Conservation (phyloP, 768 basidiomycete genomes). For the Hydnomerulius pinastri region DNA sequence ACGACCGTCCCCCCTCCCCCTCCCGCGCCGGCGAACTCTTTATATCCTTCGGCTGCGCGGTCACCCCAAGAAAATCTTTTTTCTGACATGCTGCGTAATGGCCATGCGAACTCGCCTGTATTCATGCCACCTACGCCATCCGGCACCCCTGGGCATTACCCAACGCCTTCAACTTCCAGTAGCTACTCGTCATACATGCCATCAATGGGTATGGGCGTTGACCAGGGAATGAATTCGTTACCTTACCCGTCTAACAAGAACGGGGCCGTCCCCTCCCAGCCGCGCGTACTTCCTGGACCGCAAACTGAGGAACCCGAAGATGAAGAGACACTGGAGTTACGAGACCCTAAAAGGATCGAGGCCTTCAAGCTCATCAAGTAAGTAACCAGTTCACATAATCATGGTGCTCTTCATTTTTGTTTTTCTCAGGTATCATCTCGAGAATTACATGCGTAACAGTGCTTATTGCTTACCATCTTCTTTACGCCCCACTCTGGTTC, state of each 20-base stretch:
- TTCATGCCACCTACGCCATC: slow-evolving; percentile 53
- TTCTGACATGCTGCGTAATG: slow-evolving; percentile 57
- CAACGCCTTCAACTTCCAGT: slow-evolving; percentile 36
- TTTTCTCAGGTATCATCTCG: slow-evolving; percentile 75
- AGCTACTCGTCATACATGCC: slow-evolving; percentile 51
- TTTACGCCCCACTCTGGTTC: slow-evolving; percentile 84
- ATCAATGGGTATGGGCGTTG: slow-evolving; percentile 58
- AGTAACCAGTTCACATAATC: slow-evolving; percentile 20
- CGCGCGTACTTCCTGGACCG: slow-evolving; percentile 25
- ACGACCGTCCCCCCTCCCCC: slow-evolving; percentile 36
- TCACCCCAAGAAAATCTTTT: slow-evolving; percentile 56
- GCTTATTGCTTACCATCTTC: slow-evolving; percentile 88
- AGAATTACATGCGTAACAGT: slow-evolving; percentile 85
- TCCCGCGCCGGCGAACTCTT: slow-evolving; percentile 31
- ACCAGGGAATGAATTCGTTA: slow-evolving; percentile 51
- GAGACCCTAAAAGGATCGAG: slow-evolving; percentile 72
- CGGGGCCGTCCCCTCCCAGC: slow-evolving; percentile 20
- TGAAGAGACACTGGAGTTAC: slow-evolving; percentile 46
- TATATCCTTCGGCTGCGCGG: slow-evolving; percentile 49
- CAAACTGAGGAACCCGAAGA: slow-evolving; percentile 50
- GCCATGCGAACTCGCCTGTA: slow-evolving; percentile 57
- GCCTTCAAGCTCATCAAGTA: slow-evolving; percentile 83
- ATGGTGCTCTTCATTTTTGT: slow-evolving; percentile 1
- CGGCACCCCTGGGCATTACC: slow-evolving; percentile 43
- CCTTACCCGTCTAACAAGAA: slow-evolving; percentile 45